Percentiles rank a stretch among this genome's conserved stretches.
Conservation (phyloP, 331 rosid species). For the Arachis monticola region DNA sequence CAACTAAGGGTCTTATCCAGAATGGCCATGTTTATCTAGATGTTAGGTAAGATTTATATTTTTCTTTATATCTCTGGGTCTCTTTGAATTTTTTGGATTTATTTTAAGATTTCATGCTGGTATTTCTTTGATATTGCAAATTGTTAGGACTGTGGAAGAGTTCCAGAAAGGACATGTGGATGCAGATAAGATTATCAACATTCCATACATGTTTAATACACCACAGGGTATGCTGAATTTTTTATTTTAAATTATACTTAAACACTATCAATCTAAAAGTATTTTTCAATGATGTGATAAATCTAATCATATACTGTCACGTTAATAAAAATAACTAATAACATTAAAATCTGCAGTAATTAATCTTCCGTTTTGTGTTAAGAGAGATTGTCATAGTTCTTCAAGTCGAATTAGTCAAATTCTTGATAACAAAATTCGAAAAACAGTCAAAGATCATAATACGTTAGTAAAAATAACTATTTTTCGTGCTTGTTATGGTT, state of each 20-base stretch:
- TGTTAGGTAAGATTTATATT: conserved; percentile 56
- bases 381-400: too few relatives aligned
- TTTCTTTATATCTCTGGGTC: neutral
- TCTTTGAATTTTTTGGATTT: neutral
- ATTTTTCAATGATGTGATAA: too few relatives aligned
- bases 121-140: conserved; percentile 13
- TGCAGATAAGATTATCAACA: conserved; percentile 66
- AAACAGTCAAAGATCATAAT: too few relatives aligned
- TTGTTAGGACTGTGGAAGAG: conserved; percentile 77
- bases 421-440: too few relatives aligned
- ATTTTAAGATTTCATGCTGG: neutral
- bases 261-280: neutral
- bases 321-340: too few relatives aligned
- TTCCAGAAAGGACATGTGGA: conserved; percentile 75
- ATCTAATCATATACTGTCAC: too few relatives aligned
- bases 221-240: conserved; percentile 56
- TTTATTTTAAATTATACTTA: neutral
- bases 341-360: too few relatives aligned
- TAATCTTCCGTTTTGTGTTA: too few relatives aligned
- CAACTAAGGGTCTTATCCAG: conserved; percentile 58
- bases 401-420: too few relatives aligned
- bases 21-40: conserved; percentile 71
- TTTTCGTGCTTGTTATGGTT: neutral
- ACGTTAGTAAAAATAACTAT: too few relatives aligned
- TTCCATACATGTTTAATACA: conserved; percentile 75